A percentile compares a stretch with the other conserved stretches of the same genome.
Conservation (phyloP, 2,329 filamentous ascomycete genomes). For the Penicillium brevicompactum region DNA sequence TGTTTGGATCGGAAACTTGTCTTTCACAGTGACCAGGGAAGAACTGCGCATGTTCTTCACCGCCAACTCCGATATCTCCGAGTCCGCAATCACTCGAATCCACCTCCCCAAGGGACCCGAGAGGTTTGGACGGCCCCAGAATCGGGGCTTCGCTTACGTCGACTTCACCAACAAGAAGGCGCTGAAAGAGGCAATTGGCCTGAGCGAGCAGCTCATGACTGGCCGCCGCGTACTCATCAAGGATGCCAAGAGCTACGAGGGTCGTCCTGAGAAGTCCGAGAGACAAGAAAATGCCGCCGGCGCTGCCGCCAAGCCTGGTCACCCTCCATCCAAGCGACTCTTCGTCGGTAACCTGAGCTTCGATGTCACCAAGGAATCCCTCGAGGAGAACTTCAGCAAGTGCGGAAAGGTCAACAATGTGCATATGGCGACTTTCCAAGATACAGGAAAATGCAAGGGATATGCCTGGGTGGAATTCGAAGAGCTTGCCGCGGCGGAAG, state of each 20-base stretch:
- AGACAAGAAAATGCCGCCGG: constrained; percentile 35
- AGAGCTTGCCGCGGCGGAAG: constrained; percentile 71
- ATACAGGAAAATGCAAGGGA: constrained; percentile 96
- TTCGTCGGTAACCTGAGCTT: constrained; percentile 92
- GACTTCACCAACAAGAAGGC: constrained; percentile 75
- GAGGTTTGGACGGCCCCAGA: constrained; percentile 61
- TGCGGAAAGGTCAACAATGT: constrained; percentile 82
- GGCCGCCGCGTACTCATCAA: constrained; percentile 90
- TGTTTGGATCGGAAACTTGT: constrained; percentile 94
- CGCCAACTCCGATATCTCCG: constrained; percentile 65
- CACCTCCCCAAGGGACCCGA: constrained; percentile 69
- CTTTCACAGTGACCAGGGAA: constrained; percentile 75
- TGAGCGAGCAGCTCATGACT: constrained; percentile 80
- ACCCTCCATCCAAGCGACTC: constrained; percentile 74
- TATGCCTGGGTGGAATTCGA: constrained; percentile 95
- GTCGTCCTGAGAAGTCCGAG: constrained; percentile 72
- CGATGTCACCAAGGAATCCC: constrained; percentile 75
- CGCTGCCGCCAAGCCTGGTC: constrained; percentile 44
- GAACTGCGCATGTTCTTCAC: constrained; percentile 81
- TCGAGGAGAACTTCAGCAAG: constrained; percentile 78
- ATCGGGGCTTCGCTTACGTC: constrained; percentile 95
- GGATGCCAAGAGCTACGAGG: constrained; percentile 84
- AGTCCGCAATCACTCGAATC: constrained; percentile 77
- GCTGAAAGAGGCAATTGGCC: constrained; percentile 74
- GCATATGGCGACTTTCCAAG: constrained; percentile 93